These are phyloP conservation scores for Apiospora koreana DNA, from an alignment of 2,329 filamentous ascomycete genomes.

Conservation along the genomic window DNA sequence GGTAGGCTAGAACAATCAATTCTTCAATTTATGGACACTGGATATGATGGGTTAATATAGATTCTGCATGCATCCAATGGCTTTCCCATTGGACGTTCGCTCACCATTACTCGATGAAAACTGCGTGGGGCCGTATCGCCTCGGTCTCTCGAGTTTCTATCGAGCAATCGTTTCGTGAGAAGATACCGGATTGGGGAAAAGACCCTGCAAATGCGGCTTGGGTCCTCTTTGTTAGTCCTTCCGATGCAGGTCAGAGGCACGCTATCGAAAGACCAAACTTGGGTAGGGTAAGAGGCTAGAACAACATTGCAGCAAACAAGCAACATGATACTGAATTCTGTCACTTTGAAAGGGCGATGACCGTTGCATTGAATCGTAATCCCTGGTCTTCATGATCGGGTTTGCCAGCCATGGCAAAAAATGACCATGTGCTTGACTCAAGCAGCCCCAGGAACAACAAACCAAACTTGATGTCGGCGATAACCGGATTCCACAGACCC, in stretches of 20 bases:
- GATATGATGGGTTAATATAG: neutral
- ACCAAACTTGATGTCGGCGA: neutral
- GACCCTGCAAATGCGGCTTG: neutral
- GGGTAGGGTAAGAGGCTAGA: neutral
- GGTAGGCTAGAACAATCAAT: neutral
- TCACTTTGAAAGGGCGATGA: neutral
- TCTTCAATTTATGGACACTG: neutral
- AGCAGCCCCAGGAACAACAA: neutral
- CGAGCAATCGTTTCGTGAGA: conserved; percentile 6
- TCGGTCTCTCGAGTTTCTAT: conserved; percentile 3
- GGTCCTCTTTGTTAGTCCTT: neutral
- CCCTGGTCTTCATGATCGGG: neutral
- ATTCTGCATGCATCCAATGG: neutral
- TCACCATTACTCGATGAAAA: conserved; percentile 1
- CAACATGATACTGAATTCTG: neutral
- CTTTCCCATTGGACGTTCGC: neutral
- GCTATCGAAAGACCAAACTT: neutral
- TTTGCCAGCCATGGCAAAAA: neutral
- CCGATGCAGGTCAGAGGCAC: neutral
- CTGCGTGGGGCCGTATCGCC: neutral
- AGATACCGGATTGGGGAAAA: neutral
- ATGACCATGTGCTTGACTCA: neutral
- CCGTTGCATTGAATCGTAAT: neutral
- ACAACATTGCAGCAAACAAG: neutral
- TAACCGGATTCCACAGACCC: neutral